A percentile compares a stretch with the other conserved stretches of the same genome.
Conservation (phyloP, 2,329 filamentous ascomycete species). For the Rutstroemia sp. region DNA sequence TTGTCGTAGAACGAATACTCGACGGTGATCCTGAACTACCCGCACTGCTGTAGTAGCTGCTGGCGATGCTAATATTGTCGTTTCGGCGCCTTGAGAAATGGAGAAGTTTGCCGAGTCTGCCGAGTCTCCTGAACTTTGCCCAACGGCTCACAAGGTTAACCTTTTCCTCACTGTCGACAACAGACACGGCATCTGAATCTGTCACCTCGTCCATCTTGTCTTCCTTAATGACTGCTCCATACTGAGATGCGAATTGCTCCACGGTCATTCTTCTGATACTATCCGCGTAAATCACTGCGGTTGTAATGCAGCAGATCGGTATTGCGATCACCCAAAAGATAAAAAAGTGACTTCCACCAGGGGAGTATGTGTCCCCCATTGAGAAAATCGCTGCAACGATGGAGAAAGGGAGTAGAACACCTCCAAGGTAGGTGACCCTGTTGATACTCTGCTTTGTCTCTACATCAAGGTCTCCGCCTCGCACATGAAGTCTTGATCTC, state of each 20-base stretch:
- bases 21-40: too few species aligned
- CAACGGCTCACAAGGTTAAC: not conserved
- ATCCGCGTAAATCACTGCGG: slow-evolving; percentile 1
- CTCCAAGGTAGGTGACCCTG: not conserved
- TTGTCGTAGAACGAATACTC: too few species aligned
- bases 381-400: slow-evolving; percentile 2
- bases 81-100: not conserved
- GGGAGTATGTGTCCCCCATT: not conserved
- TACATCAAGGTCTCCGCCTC: not conserved
- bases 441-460: slow-evolving; percentile 5
- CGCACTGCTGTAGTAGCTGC: too few species aligned
- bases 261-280: slow-evolving; percentile 7
- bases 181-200: not conserved
- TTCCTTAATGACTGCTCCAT: not conserved
- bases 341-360: slow-evolving; percentile 1
- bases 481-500: not conserved
- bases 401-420: slow-evolving; percentile 3
- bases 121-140: not conserved
- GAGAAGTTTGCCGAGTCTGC: not conserved
- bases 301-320: not conserved
- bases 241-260: not conserved
- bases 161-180: not conserved
- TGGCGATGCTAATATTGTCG: not conserved
- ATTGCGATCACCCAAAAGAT: slow-evolving; percentile 6
- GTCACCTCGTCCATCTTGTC: not conserved